Conservation (phyloP, 2,329 filamentous ascomycete species). For the Thelonectria rubi region DNA sequence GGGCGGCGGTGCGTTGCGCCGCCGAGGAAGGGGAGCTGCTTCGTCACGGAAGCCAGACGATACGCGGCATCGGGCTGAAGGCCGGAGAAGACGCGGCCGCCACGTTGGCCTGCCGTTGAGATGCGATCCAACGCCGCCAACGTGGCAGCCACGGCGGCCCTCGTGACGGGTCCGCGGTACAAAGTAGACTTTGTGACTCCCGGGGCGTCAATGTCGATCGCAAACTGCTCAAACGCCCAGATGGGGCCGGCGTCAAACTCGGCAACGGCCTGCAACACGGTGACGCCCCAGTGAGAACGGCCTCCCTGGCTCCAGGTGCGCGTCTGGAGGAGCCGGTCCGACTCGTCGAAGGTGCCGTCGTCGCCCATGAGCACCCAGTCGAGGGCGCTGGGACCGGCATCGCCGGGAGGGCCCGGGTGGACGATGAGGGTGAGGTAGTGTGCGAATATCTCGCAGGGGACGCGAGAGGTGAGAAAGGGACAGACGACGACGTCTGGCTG, state of each 20-base stretch:
- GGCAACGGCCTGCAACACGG: slow-evolving; percentile 28
- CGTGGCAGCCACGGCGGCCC: slow-evolving; percentile 22
- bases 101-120: not conserved
- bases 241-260: slow-evolving; percentile 33
- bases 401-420: slow-evolving; percentile 29
- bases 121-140: slow-evolving; percentile 11
- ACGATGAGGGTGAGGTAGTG: slow-evolving; percentile 30
- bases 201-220: slow-evolving; percentile 24
- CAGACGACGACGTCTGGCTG: slow-evolving; percentile 27
- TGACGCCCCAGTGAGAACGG: slow-evolving; percentile 32
- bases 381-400: slow-evolving; percentile 29
- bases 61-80: not conserved
- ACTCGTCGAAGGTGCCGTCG: slow-evolving; percentile 22
- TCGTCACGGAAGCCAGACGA: slow-evolving; percentile 2
- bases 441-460: slow-evolving; percentile 22
- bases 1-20: slow-evolving; percentile 11
- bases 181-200: slow-evolving; percentile 29
- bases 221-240: slow-evolving; percentile 32
- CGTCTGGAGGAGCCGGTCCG: slow-evolving; percentile 22
- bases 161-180: slow-evolving; percentile 23
- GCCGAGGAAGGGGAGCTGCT: slow-evolving; percentile 8
- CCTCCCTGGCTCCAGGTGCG: slow-evolving; percentile 23
- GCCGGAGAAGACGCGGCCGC: not conserved
- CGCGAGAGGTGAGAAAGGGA: slow-evolving; percentile 26
- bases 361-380: slow-evolving; percentile 33